A percentile compares a stretch with the other conserved stretches of the same genome.
phyloP scores from a whole-genome alignment of 139 green algal species.

The Closterium sp. region DNA sequence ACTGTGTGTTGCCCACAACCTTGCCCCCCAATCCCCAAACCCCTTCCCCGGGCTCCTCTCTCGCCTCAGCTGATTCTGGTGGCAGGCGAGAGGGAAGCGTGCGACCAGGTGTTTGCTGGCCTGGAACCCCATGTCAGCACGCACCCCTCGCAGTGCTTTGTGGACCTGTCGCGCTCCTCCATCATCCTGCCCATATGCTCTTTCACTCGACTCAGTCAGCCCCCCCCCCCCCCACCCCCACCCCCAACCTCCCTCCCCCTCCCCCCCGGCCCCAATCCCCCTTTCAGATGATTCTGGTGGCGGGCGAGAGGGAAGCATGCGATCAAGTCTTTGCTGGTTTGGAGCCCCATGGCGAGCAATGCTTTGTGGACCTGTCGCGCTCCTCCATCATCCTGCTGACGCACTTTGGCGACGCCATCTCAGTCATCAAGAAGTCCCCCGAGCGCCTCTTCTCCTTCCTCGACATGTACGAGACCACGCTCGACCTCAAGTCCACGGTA shows the following conservation, averaged over 20 bases:
- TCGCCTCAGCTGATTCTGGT: not conserved
- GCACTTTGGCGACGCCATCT: conserved; percentile 16
- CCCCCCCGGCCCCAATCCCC: too few species aligned
- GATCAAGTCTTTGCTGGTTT: conserved; percentile 14
- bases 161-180: not conserved
- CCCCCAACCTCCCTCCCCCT: too few species aligned
- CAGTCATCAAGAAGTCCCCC: conserved; percentile 14
- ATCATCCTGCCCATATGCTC: conserved; percentile 28
- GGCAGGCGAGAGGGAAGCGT: conserved; percentile 18
- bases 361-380: conserved; percentile 6
- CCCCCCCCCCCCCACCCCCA: too few species aligned
- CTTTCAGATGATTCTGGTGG: conserved; percentile 1
- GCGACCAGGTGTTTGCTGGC: conserved; percentile 23
- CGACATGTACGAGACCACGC: conserved; percentile 39
- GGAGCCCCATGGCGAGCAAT: not conserved
- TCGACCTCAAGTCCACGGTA: conserved; percentile 13
- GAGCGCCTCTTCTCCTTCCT: conserved; percentile 33
- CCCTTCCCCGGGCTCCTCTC: too few species aligned
- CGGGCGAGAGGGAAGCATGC: conserved; percentile 21
- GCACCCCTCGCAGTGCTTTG: conserved; percentile 5
- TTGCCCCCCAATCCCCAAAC: too few species aligned
- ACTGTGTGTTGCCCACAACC: not conserved
- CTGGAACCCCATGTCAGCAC: not conserved
- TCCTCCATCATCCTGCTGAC: conserved; percentile 18
- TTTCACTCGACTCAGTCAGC: too few species aligned